phyloP scores from a whole-genome alignment of 169 alveolate genomes.

The Plasmodium fragile region DNA sequence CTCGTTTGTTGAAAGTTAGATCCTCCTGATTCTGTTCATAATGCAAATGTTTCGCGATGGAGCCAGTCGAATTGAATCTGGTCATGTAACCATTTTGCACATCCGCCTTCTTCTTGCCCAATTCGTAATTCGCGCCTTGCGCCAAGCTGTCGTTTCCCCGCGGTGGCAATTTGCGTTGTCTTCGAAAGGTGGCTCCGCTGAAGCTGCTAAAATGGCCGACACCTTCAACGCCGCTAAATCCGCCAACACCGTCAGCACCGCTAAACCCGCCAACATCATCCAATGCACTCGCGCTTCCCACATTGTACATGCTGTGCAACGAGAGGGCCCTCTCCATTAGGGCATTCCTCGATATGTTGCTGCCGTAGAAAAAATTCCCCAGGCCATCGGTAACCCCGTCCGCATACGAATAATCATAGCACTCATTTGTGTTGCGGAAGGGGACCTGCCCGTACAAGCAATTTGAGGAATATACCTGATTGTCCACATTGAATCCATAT shows the following conservation, averaged over 20 bases:
- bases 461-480: slow-evolving; percentile 29
- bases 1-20: neutral
- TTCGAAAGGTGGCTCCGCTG: neutral
- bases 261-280: neutral
- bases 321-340: slow-evolving; percentile 32
- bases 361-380: slow-evolving; percentile 12
- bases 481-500: slow-evolving; percentile 21
- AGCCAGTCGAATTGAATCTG: neutral
- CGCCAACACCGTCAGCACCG: neutral
- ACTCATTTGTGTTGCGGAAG: slow-evolving; percentile 21
- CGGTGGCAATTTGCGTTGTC: neutral
- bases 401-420: slow-evolving; percentile 7
- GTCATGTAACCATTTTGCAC: neutral
- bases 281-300: neutral
- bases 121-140: neutral
- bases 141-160: neutral
- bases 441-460: slow-evolving; percentile 7
- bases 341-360: neutral
- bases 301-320: slow-evolving; percentile 19
- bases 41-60: neutral
- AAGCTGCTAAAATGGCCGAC: neutral
- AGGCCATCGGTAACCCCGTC: neutral
- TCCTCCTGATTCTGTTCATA: slow-evolving; percentile 14
- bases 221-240: neutral
- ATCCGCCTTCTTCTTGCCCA: neutral